Evolutionary conservation across 306 rosid species (phyloP).

Genomic region (Gynostemma pentaphyllum): DNA sequence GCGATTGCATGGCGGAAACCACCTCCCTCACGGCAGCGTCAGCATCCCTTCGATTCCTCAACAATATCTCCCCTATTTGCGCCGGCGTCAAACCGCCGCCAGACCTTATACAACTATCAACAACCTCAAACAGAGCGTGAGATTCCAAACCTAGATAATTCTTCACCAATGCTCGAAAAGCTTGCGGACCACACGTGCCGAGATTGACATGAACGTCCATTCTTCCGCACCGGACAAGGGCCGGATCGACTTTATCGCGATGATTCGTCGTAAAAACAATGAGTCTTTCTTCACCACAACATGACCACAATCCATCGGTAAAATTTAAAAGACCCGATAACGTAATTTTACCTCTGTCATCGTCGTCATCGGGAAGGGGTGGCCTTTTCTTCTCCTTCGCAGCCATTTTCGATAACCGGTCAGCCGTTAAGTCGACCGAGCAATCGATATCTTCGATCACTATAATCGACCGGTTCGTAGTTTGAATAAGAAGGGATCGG

Average conservation of each 20-base stretch:
- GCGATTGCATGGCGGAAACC: conserved; percentile 45
- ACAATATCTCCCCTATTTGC: conserved; percentile 60
- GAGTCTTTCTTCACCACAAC: conserved; percentile 78
- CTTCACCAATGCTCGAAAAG: conserved; percentile 40
- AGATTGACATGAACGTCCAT: conserved; percentile 86
- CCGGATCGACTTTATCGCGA: conserved; percentile 66
- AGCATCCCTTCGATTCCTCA: conserved; percentile 44
- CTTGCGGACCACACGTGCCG: conserved; percentile 63
- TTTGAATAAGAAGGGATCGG: conserved; percentile 59
- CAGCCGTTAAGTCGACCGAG: conserved; percentile 64
- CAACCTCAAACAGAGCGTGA: conserved; percentile 44
- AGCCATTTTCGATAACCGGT: conserved; percentile 35
- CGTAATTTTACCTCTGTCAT: conserved; percentile 51
- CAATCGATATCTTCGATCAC: conserved; percentile 86
- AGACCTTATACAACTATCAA: conserved; percentile 42
- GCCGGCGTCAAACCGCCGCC: conserved; percentile 86
- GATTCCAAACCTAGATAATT: conserved; percentile 52
- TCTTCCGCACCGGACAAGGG: conserved; percentile 66
- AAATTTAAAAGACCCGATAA: conserved; percentile 77
- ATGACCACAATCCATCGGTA: conserved; percentile 79
- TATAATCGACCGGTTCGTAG: conserved; percentile 72
- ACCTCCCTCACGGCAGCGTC: conserved; percentile 68
- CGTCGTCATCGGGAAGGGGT: conserved; percentile 9
- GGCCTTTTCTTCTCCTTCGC: conserved; percentile 8
- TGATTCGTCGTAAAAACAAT: conserved; percentile 73